Conservation (phyloP, 176 grass and related monocot genomes). For the Pharus latifolius region DNA sequence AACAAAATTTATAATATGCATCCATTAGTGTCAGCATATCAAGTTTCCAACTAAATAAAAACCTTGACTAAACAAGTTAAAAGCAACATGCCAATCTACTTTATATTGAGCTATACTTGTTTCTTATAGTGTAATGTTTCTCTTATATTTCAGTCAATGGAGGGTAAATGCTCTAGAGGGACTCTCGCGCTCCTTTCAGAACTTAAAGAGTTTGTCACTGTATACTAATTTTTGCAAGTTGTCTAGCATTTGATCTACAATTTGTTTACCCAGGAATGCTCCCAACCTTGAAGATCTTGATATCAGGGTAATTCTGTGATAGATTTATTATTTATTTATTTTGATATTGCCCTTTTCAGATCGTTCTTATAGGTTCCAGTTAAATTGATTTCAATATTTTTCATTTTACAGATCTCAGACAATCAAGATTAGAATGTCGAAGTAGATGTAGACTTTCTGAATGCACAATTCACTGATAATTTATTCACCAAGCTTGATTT, state of each 20-base stretch:
- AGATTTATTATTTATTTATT: too few relatives aligned
- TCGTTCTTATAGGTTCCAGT: too few relatives aligned
- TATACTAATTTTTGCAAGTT: background rate
- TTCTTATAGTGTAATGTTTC: background rate
- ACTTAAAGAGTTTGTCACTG: background rate
- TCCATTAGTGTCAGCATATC: too few relatives aligned
- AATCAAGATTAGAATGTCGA: background rate
- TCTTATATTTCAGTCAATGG: background rate
- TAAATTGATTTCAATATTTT: too few relatives aligned
- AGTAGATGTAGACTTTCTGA: background rate
- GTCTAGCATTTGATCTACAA: background rate
- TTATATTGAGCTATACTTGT: background rate
- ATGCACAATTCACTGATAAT: background rate
- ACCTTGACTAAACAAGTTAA: too few relatives aligned
- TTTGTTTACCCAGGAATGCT: background rate
- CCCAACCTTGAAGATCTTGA: background rate
- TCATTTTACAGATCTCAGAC: background rate
- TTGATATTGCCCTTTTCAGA: too few relatives aligned
- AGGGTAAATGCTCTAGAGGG: background rate
- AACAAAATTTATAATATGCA: too few relatives aligned
- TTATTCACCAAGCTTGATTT: background rate
- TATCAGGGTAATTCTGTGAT: background rate
- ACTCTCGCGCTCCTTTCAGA: background rate
- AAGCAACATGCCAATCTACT: too few relatives aligned
- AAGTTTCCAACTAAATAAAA: too few relatives aligned